Evolutionary conservation across 2,329 filamentous ascomycete genomes (phyloP).

Genomic region (Xylariomycetidae sp.): DNA sequence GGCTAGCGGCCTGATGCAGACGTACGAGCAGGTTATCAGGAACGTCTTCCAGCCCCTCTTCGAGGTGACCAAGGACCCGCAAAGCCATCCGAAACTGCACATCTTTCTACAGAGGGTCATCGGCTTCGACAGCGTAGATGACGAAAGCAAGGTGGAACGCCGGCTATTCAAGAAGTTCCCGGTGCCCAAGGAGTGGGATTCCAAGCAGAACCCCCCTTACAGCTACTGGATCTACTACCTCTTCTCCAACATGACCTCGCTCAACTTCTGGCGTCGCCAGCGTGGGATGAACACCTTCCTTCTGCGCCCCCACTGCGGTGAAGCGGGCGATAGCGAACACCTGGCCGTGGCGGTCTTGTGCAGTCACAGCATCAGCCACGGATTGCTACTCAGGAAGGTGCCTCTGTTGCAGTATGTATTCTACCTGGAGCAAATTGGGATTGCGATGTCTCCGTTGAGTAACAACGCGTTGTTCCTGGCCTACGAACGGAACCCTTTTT

Average conservation of each 20-base stretch:
- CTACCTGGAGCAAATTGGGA: constrained; percentile 95
- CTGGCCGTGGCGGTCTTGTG: constrained; percentile 85
- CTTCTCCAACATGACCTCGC: constrained; percentile 85
- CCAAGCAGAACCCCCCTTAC: constrained; percentile 94
- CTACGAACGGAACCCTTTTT: constrained; percentile 94
- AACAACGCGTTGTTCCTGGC: constrained; percentile 96
- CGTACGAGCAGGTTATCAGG: constrained; percentile 81
- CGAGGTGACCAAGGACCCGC: constrained; percentile 84
- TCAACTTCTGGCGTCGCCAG: constrained; percentile 86
- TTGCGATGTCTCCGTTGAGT: constrained; percentile 98
- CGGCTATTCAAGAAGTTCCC: constrained; percentile 95
- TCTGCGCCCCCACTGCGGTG: constrained; percentile 88
- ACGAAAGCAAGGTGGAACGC: constrained; percentile 94
- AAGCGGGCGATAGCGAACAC: constrained; percentile 95
- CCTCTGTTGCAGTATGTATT: constrained; percentile 94
- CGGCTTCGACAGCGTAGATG: constrained; percentile 95
- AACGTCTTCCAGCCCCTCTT: constrained; percentile 94
- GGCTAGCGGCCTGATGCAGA: constrained; percentile 76
- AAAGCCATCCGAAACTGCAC: constrained; percentile 85
- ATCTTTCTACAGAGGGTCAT: constrained; percentile 92
- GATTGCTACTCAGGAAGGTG: constrained; percentile 85
- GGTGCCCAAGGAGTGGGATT: constrained; percentile 79
- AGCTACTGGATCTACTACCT: constrained; percentile 99
- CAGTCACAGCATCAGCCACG: constrained; percentile 96
- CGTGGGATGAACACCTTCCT: constrained; percentile 95